Evolutionary conservation across 2,329 filamentous ascomycete genomes (phyloP).

Genomic region (Xylaria multiplex): DNA sequence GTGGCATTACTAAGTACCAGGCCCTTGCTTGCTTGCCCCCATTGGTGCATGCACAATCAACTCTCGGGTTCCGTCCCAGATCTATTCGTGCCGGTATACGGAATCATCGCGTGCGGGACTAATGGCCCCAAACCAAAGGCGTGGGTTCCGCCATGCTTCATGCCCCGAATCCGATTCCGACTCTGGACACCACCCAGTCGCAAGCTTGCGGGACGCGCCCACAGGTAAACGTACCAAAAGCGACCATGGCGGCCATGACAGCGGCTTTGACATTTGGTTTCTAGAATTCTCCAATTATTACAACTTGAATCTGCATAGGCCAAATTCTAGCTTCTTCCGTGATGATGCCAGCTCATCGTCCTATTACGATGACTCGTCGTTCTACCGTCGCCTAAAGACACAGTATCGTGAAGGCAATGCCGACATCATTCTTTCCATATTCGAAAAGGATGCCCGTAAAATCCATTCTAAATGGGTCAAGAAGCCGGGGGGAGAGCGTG

Average conservation of each 20-base stretch:
- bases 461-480: constrained; percentile 47
- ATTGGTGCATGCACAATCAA: constrained; percentile 7
- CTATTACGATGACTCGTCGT: constrained; percentile 41
- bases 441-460: constrained; percentile 39
- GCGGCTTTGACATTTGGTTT: constrained; percentile 46
- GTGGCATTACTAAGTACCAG: constrained; percentile 5
- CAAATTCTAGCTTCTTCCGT: constrained; percentile 39
- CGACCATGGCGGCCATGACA: constrained; percentile 6
- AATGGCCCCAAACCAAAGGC: constrained; percentile 25
- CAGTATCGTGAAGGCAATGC: constrained; percentile 41
- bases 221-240: constrained; percentile 26
- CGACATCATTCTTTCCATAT: constrained; percentile 35
- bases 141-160: constrained; percentile 19
- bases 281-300: constrained; percentile 47
- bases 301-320: constrained; percentile 42
- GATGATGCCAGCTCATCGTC: constrained; percentile 36
- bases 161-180: constrained; percentile 1
- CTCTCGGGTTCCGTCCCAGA: constrained; percentile 1
- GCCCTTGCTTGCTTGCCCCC: constrained; percentile 2
- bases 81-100: constrained; percentile 9
- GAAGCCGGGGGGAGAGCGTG: constrained; percentile 41
- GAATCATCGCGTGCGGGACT: constrained; percentile 16
- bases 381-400: constrained; percentile 41
- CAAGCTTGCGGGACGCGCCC: constrained; percentile 27
- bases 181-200: constrained; percentile 6